Evolutionary conservation across 2,329 filamentous ascomycete genomes (phyloP).

Genomic region (Knoxdaviesia capensis): DNA sequence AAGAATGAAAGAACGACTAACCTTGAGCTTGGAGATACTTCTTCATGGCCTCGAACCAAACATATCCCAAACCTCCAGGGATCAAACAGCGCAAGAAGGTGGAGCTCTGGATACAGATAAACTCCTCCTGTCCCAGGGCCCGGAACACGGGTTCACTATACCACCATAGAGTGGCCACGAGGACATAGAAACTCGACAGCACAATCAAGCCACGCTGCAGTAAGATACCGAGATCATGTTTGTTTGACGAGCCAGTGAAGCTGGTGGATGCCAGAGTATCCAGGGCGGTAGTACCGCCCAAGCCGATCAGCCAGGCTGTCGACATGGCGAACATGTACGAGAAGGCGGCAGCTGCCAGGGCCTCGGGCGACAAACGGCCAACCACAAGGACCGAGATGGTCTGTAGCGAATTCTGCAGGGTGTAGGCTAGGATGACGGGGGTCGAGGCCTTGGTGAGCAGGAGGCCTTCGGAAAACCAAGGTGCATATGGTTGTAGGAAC

Average conservation of each 20-base stretch:
- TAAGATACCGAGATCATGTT: conserved; percentile 57
- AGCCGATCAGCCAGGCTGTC: conserved; percentile 67
- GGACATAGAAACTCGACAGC: conserved; percentile 49
- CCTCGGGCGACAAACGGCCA: conserved; percentile 58
- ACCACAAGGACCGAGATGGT: conserved; percentile 67
- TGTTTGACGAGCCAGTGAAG: conserved; percentile 65
- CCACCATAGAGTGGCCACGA: conserved; percentile 54
- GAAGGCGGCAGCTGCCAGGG: conserved; percentile 65
- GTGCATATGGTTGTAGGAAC: too few relatives aligned
- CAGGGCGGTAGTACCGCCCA: conserved; percentile 70
- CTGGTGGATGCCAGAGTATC: conserved; percentile 69
- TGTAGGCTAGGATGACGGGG: conserved; percentile 69
- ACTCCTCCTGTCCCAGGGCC: conserved; percentile 55
- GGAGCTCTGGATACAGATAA: conserved; percentile 54
- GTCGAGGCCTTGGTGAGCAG: conserved; percentile 48
- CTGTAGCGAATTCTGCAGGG: conserved; percentile 69
- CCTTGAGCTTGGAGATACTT: conserved; percentile 79
- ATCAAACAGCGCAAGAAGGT: conserved; percentile 54
- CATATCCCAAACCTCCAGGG: conserved; percentile 66
- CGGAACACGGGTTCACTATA: conserved; percentile 57
- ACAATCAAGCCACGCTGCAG: conserved; percentile 60
- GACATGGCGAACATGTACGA: conserved; percentile 91
- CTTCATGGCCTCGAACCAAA: conserved; percentile 76
- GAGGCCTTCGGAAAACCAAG: conserved; percentile 38
- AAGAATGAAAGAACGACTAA: conserved; percentile 17